These are phyloP conservation scores for Aspergillus sp. DNA, from an alignment of 2,329 filamentous ascomycete genomes.

Conservation along the genomic window DNA sequence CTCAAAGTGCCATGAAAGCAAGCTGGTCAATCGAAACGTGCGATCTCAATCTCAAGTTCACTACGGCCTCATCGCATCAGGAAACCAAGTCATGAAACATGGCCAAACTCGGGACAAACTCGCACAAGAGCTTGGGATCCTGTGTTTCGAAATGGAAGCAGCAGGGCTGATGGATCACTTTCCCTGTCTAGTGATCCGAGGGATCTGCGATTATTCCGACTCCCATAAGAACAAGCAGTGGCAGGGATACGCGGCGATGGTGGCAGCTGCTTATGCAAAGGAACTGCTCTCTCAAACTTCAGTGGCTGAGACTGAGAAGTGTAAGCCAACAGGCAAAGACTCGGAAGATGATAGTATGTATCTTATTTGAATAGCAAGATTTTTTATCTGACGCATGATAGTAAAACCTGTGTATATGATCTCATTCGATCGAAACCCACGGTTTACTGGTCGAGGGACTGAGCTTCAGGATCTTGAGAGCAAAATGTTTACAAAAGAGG, in stretches of 20 bases:
- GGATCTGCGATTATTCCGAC: conserved; percentile 14
- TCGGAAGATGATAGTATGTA: too few relatives aligned
- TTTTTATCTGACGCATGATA: too few relatives aligned
- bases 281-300: conserved; percentile 1
- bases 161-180: conserved; percentile 9
- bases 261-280: conserved; percentile 12
- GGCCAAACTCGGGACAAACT: background rate
- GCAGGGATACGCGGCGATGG: conserved; percentile 14
- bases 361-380: background rate
- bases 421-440: background rate
- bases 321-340: background rate
- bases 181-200: conserved; percentile 9
- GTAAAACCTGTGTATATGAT: background rate
- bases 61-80: conserved; percentile 1
- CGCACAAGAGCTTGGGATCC: background rate
- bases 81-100: background rate
- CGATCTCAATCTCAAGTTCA: background rate
- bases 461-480: background rate
- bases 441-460: background rate
- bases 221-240: conserved; percentile 13
- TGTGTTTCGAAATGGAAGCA: conserved; percentile 7
- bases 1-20: too few relatives aligned
- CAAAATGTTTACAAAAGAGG: background rate
- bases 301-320: background rate
- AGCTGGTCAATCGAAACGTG: too few relatives aligned